Base-by-base conservation (phyloP, 805 yeast species). In the Grigorovia jiainica region DNA sequence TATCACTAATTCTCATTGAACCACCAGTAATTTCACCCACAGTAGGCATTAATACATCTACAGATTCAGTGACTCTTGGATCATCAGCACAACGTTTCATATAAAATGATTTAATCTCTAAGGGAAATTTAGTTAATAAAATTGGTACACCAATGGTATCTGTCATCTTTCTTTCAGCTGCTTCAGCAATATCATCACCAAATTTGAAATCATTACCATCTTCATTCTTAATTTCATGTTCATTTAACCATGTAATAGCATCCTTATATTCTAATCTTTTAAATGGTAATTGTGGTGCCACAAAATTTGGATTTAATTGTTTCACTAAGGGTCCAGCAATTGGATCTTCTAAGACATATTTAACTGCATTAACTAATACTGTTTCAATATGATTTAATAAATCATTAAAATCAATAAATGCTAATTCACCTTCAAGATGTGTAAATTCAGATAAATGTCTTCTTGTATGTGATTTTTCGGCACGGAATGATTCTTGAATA, bases 1-100 rank as follows among this genome's bases (percentile, higher is more conserved):
- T 67, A 55, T 78, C 77, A 48, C 74, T 78, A 51, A 87, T 87
- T 76, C 99, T 89, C 99, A 92, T 92, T 38, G 97, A 90, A 45
- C 98, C 99, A 65, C 99, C 99, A 36, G 95, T 86, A 58, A 92
- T 83, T 70, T 92, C 99, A 63, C 99, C 99, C 45, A 92, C 99
- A 55, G 86, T 90, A 56, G 99, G 99, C 96, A 92, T 89, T 62
- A 92, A 74, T 30, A 92, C 96, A 66, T 92, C 99, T 36, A 92
- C 98, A 40, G 95, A 85, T 68, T 94, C 98, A 43, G 99, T 92
- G 57, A 92, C 97, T 59, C 96, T 76, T 46, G 81, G 82, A 60
- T 90, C 97, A 57, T 87, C 96, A 6, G 64, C 60, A 66, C 95
- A 86, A 65, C 79, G 86, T 70, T 83, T 79, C 99, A 92, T 92